Conservation (phyloP, 371 early-diverging fungal genomes). For the Mortierella sp. region DNA sequence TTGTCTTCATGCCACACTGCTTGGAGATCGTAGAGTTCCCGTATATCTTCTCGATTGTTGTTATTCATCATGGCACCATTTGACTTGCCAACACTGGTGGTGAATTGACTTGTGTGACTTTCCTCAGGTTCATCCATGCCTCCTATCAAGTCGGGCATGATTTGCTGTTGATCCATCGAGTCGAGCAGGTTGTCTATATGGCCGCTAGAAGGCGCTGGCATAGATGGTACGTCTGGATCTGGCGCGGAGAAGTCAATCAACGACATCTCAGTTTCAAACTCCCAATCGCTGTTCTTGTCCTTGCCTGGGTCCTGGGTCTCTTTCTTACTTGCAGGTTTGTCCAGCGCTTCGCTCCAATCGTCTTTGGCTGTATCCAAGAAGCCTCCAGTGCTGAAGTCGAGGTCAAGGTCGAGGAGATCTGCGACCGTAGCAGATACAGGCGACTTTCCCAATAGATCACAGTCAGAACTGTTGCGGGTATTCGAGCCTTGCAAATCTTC, state of each 20-base stretch:
- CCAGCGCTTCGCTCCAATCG: neutral
- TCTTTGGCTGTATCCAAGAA: neutral
- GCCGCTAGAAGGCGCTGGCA: neutral
- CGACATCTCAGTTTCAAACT: neutral
- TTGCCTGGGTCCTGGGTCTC: neutral
- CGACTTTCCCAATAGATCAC: neutral
- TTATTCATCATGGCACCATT: neutral
- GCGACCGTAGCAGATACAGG: neutral
- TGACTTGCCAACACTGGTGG: no score
- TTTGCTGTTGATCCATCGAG: no score
- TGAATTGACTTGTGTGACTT: no score
- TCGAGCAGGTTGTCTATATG: no score
- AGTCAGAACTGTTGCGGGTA: no score
- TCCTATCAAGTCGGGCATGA: no score
- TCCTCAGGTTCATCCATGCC: no score
- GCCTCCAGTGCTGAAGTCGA: slow-evolving; percentile 1
- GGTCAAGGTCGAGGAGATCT: slow-evolving; percentile 9
- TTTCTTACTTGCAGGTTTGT: neutral
- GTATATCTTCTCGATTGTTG: neutral
- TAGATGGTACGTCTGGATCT: neutral
- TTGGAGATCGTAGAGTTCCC: neutral
- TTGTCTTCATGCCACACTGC: neutral
- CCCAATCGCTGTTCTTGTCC: neutral
- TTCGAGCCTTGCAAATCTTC: neutral
- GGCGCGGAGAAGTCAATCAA: neutral